Evolutionary conservation across 2,329 filamentous ascomycete species (phyloP), one percentile per base, ranked within the genome.

Genomic region (Nothophaeocryptopus gaeumannii): DNA sequence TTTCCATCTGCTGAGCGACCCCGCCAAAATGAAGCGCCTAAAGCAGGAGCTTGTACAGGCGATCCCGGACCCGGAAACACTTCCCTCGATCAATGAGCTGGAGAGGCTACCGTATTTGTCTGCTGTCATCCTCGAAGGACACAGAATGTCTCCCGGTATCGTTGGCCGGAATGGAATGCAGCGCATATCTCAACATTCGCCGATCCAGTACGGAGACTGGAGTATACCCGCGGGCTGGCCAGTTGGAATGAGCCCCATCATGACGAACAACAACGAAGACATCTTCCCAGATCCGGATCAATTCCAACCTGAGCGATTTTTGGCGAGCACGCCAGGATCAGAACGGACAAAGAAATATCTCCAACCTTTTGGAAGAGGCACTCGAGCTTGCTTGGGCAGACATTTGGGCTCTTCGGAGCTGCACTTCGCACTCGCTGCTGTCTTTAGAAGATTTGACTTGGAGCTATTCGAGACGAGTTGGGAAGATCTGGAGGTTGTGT

Each of bases 1-100:
- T 2, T 75, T 68, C 54, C 62, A 76, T 44, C 44, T 77, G 20
- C 60, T 76, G 7, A 60, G 68, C 13, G 51, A 67, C 1, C 66
- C 67, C 0, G 58, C 62, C 0, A 50, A 68, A 12, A 48, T 70
- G 29, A 42, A 63, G 7, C 67, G 58, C 39, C 58, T 77, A 5
- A 67, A 69, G 40, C 51, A 50, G 2, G 74, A 77, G 53, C 53
- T 78, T 7, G 33, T 38, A 5, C 34, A 20, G 9, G 46, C 44
- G 5, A 55, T 57, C 20, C 48, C 45, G 7, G 34, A 43, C 10
- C 12, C 12, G 5, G 39, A 33, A 2, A 20, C 20, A 9, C 39
- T 45, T 12, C 49, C 45, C 5, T 11, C 12, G 10, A n/a, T 39
- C n/a, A 26, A 31, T 37, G 5, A 33, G n/a, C 43, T 59, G 11